Base-by-base conservation (phyloP, 805 yeast genomes). In the Cephaloascus fragrans region DNA sequence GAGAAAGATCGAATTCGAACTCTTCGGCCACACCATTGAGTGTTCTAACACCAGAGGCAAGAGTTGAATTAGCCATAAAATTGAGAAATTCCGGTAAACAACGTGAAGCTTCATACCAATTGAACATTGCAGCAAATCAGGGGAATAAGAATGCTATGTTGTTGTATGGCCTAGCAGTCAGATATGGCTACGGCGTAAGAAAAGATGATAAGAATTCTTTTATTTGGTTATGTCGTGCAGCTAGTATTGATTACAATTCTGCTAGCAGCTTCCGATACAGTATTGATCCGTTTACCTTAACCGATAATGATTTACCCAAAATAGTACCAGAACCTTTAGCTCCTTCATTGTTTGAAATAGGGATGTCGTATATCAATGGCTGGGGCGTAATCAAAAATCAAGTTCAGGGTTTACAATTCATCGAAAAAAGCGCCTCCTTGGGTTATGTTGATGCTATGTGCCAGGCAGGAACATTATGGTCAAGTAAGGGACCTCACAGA, bases 381-480 rank as follows among this genome's bases (percentile, higher is more conserved):
- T 67, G 73, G 67, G 88, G 86, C 1, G 53, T 53, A 4, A 53
- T 52, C 15, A 67, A 69, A 42, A 77, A 80, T 47, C 84, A 79
- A 48, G 42, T 46, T 5, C 66, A 64, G 46, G 90, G 84, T 0
- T 59, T 83, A 20, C 65, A 65, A 43, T 73, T 74, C 45, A 59
- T 81, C 36, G 82, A 81, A 42, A 69, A 73, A 48, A 77, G 87
- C 2, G 90, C 79, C 0, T 63, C 78, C 6, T 56, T 79, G 52
- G 93, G 90, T 2, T 75, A 77, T 47, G 64, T 72, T 1, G 83
- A 80, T 42, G 80, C 88, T 1, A 75, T 82, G 78, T 62, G 76
- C 19, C 75, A 77, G 42, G 74, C 85, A 32, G 94, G 90, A 1
- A 71, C 65, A 39, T 57, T 83, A n/a, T 83, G 85, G 80, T 63